Evolutionary conservation across 805 yeast species (phyloP).

Genomic region (Cyberlindnera americana): DNA sequence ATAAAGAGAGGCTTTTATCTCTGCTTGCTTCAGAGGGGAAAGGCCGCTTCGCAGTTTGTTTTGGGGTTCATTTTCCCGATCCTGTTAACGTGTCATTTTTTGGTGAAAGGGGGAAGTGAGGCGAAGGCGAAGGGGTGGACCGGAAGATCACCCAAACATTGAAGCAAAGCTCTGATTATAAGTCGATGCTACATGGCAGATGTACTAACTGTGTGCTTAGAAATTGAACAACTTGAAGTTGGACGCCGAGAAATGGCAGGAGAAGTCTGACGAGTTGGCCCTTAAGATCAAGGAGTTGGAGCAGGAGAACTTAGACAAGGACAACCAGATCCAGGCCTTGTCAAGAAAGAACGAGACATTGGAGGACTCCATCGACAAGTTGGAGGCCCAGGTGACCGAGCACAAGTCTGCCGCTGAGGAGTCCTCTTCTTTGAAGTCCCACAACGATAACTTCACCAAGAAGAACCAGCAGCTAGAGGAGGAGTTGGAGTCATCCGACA

Average conservation of each 20-base stretch:
- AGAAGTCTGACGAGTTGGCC: slow-evolving; percentile 84
- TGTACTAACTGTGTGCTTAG: slow-evolving; percentile 35
- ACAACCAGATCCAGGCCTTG: slow-evolving; percentile 90
- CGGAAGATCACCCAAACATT: too few relatives aligned
- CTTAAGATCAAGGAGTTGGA: slow-evolving; percentile 83
- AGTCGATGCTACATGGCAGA: too few relatives aligned
- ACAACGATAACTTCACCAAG: slow-evolving; percentile 88
- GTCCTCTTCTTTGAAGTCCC: slow-evolving; percentile 80
- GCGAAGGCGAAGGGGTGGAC: too few relatives aligned
- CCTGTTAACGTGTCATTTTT: too few relatives aligned
- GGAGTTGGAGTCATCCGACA: slow-evolving; percentile 86
- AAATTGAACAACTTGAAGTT: slow-evolving; percentile 85
- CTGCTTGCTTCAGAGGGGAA: too few relatives aligned
- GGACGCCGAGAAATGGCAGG: slow-evolving; percentile 97
- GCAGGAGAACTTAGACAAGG: slow-evolving; percentile 88
- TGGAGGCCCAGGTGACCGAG: slow-evolving; percentile 68
- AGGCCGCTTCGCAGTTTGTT: too few relatives aligned
- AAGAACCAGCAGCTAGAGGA: slow-evolving; percentile 86
- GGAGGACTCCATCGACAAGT: slow-evolving; percentile 74
- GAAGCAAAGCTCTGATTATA: too few relatives aligned
- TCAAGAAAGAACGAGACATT: slow-evolving; percentile 87
- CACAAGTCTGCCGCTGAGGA: slow-evolving; percentile 87
- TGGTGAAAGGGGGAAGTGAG: too few relatives aligned
- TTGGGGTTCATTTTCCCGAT: too few relatives aligned
- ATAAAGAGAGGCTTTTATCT: too few relatives aligned